A percentile compares a stretch with the other conserved stretches of the same genome.
Conservation (phyloP, 2,329 filamentous ascomycete species). For the Pseudohalonectria lignicola region DNA sequence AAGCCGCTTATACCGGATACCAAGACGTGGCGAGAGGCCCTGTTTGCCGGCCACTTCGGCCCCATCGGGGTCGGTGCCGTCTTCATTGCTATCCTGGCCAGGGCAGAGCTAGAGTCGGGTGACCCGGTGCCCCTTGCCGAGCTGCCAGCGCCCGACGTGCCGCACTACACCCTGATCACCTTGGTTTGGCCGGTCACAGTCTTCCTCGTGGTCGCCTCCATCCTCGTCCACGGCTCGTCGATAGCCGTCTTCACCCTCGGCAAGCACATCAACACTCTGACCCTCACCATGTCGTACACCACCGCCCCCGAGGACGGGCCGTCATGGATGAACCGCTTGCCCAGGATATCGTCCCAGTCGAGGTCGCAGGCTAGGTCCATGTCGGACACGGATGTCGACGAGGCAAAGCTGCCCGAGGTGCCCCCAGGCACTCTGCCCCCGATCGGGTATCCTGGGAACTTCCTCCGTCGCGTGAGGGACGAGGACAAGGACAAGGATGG, state of each 20-base stretch:
- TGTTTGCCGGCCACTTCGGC: constrained; percentile 95
- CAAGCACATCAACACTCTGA: constrained; percentile 95
- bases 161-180: constrained; percentile 61
- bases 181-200: constrained; percentile 93
- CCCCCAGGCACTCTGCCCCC: constrained; percentile 64
- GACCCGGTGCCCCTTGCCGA: constrained; percentile 61
- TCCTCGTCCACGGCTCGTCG: constrained; percentile 93
- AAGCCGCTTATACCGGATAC: constrained; percentile 94
- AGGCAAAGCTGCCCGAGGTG: constrained; percentile 46
- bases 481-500: constrained; percentile 52
- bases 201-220: constrained; percentile 89
- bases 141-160: constrained; percentile 41
- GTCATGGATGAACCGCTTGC: constrained; percentile 90
- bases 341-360: constrained; percentile 53
- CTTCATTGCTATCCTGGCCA: constrained; percentile 84
- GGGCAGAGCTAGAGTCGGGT: constrained; percentile 78
- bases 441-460: constrained; percentile 60
- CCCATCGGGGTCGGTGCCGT: constrained; percentile 96
- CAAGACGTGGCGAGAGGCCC: constrained; percentile 93
- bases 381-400: constrained; percentile 65
- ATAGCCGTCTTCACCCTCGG: constrained; percentile 95
- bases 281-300: constrained; percentile 93
- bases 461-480: constrained; percentile 73
- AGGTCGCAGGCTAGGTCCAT: constrained; percentile 78
- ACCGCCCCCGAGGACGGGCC: constrained; percentile 78